Evolutionary conservation across 2,329 filamentous ascomycete species (phyloP), one percentile per base, ranked within the genome.

Genomic region (Diaporthe sp.): DNA sequence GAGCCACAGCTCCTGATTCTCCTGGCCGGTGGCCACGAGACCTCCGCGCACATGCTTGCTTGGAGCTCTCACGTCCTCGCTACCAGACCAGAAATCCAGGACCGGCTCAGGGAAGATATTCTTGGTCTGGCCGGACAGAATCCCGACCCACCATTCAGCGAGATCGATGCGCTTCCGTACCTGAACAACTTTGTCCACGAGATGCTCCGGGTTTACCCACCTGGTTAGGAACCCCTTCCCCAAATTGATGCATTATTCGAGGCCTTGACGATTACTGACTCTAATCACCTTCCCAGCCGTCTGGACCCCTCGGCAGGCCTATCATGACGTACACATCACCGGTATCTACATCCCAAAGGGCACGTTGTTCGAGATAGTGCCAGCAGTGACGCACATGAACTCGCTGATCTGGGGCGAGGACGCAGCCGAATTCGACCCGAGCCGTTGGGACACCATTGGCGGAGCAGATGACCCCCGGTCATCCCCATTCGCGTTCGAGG

Each of bases 341-440:
- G 53, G 53, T 6, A 34, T 8, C 3, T 10, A 31, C 28, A 57
- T 57, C 53, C 53, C 53, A 15, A 57, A n/a, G 28, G 53, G 53
- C 2, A 57, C 53, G 0, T 1, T 57, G 0, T 19, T 57, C 53
- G 53, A 57, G 28, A 12, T 80, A 3, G 51, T 77, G 13, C 79
- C 80, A 0, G 76, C 78, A 1, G 75, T 79, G 10, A 77, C 78
- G 17, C 71, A 77, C 62, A 69, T 76, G 57, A 79, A 79, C 65
- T 74, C 79, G 8, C 22, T 12, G 7, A 77, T 82, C 57, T 81
- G 80, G 80, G 79, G 79, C 37, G 65, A 76, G 17, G 79, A 81
- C 53, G 80, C 77, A 8, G 75, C 78, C 7, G 71, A 74, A 9
- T 78, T 81, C 53, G 53, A 77, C 46, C 80, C 79, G 42, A 71